Conservation (phyloP, 768 basidiomycete genomes). For the Naganishia kalamii region DNA sequence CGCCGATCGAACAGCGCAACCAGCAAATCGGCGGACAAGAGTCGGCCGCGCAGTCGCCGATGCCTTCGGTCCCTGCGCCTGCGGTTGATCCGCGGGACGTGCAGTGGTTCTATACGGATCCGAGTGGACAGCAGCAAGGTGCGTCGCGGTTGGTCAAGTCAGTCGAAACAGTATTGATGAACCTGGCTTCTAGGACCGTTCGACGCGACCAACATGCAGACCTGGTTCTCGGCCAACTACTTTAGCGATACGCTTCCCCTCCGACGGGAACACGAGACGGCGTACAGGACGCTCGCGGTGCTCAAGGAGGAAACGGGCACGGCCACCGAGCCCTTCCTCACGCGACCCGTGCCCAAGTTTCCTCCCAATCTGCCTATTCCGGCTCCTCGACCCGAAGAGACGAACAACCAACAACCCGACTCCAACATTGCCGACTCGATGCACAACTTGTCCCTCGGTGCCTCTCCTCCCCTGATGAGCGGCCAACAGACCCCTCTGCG, state of each 20-base stretch:
- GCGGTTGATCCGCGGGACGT: constrained; percentile 46
- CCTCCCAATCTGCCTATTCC: constrained; percentile 49
- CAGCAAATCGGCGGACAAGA: constrained; percentile 27
- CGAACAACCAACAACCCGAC: constrained; percentile 5
- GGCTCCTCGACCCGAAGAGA: constrained; percentile 17
- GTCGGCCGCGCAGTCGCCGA: constrained; percentile 8
- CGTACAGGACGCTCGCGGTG: constrained; percentile 46
- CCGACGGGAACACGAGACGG: constrained; percentile 55
- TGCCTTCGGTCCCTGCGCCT: constrained; percentile 12
- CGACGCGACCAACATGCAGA: constrained; percentile 81
- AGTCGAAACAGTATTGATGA: neutral
- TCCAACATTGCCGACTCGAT: neutral
- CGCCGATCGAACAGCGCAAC: constrained; percentile 42
- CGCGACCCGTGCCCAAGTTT: constrained; percentile 23
- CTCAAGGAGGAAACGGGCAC: constrained; percentile 45
- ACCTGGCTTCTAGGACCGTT: constrained; percentile 63
- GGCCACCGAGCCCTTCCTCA: constrained; percentile 46
- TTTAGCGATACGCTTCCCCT: constrained; percentile 75
- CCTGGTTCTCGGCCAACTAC: constrained; percentile 86
- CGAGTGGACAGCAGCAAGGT: constrained; percentile 89
- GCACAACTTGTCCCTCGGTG: neutral
- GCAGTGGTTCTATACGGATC: constrained; percentile 90
- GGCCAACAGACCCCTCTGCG: constrained; percentile 13
- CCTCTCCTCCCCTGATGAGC: constrained; percentile 1
- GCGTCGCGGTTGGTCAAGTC: constrained; percentile 27